phyloP scores from a whole-genome alignment of 1,284 basidiomycete species.

The Malassezia dermatis region DNA sequence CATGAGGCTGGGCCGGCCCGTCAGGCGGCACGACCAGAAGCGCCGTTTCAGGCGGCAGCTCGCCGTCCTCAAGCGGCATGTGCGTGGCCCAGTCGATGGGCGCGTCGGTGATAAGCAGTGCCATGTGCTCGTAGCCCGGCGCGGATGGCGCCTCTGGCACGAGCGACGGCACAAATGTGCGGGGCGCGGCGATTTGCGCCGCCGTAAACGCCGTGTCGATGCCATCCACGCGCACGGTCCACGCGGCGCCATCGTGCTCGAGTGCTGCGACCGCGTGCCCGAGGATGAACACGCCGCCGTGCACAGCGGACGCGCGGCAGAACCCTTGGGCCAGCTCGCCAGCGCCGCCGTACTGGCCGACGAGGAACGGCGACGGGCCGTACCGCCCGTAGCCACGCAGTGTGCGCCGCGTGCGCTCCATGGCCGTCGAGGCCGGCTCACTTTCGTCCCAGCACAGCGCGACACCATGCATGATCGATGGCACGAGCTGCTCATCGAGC shows the following conservation, averaged over 20 bases:
- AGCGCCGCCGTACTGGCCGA: constrained; percentile 81
- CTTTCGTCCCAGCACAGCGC: constrained; percentile 34
- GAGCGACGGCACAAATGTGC: not conserved
- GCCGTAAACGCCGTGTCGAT: constrained; percentile 57
- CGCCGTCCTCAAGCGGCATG: not conserved
- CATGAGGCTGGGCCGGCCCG: constrained; percentile 25
- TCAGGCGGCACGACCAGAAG: constrained; percentile 72
- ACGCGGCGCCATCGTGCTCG: constrained; percentile 17
- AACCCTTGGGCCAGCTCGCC: constrained; percentile 44
- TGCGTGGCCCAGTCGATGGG: constrained; percentile 18
- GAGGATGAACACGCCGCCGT: constrained; percentile 35
- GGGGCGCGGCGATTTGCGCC: constrained; percentile 15
- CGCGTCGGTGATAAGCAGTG: constrained; percentile 22
- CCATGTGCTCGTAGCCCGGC: constrained; percentile 2
- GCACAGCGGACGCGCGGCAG: constrained; percentile 35
- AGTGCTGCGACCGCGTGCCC: constrained; percentile 20
- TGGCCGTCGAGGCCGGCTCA: constrained; percentile 21
- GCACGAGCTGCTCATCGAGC: not conserved
- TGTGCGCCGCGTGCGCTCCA: constrained; percentile 50
- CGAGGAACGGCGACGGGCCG: constrained; percentile 77
- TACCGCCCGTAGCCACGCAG: constrained; percentile 74
- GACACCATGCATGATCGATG: constrained; percentile 40
- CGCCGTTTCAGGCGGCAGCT: constrained; percentile 55
- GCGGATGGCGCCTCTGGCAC: not conserved
- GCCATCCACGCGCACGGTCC: constrained; percentile 50